Percentiles rank a stretch among this genome's conserved stretches.
Evolutionary conservation across 2,329 filamentous ascomycete genomes (phyloP).

Genomic region (Emmonsia crescens): DNA sequence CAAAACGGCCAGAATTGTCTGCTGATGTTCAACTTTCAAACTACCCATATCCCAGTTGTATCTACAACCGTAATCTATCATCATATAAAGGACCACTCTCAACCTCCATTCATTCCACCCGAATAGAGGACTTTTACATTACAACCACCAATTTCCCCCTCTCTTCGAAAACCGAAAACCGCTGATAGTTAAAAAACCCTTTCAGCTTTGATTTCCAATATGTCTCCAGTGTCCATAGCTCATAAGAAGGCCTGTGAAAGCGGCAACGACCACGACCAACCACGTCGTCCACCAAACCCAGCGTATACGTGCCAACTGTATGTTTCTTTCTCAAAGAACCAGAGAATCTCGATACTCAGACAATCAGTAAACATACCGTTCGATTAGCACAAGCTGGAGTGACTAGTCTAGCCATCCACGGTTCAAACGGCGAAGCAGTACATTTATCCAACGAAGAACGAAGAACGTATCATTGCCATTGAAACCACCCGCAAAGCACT

Average conservation of each 20-base stretch:
- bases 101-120: background rate
- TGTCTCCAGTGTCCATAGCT: background rate
- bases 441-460: conserved; percentile 66
- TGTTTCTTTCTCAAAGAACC: conserved; percentile 79
- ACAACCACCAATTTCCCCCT: background rate
- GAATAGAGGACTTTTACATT: background rate
- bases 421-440: conserved; percentile 81
- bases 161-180: background rate
- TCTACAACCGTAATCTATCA: no score
- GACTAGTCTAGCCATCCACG: conserved; percentile 73
- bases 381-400: conserved; percentile 67
- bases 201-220: background rate
- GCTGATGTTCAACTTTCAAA: background rate
- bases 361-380: conserved; percentile 69
- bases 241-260: conserved; percentile 3
- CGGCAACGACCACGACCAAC: background rate
- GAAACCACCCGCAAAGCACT: conserved; percentile 71
- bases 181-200: background rate
- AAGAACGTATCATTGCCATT: conserved; percentile 67
- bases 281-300: conserved; percentile 5
- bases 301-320: conserved; percentile 39
- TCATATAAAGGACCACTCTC: background rate
- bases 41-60: background rate
- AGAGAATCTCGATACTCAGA: conserved; percentile 71
- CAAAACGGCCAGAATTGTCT: background rate